Percentiles rank a stretch among this genome's conserved stretches.
These are phyloP conservation scores for Chlamydomonas incerta DNA, from an alignment of 139 green algal species.

Conservation along the genomic window DNA sequence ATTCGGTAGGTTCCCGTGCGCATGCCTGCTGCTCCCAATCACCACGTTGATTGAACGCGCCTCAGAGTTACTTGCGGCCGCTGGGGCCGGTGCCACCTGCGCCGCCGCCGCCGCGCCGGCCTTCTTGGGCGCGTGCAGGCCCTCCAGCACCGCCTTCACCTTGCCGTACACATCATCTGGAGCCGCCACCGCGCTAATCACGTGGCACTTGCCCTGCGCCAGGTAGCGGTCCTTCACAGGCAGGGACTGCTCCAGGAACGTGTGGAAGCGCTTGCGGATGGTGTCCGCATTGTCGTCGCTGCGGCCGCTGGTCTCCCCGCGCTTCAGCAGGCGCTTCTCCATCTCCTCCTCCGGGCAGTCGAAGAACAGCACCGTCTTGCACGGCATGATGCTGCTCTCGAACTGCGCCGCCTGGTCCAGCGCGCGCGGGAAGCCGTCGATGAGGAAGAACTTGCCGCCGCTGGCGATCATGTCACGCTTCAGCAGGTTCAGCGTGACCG, in stretches of 20 bases:
- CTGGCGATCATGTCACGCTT: constrained; percentile 77
- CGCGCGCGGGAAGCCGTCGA: constrained; percentile 94
- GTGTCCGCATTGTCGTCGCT: constrained; percentile 78
- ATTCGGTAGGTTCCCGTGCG: no score
- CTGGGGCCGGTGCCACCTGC: no score
- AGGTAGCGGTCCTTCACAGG: constrained; percentile 92
- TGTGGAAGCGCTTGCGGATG: constrained; percentile 96
- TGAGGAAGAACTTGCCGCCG: constrained; percentile 80
- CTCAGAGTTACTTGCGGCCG: no score
- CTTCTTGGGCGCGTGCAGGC: constrained; percentile 4
- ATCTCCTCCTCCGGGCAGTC: constrained; percentile 78
- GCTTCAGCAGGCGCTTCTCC: constrained; percentile 87
- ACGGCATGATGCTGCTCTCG: constrained; percentile 67
- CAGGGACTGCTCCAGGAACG: constrained; percentile 88
- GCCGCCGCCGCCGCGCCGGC: constrained; percentile 35
- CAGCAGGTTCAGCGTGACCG: constrained; percentile 82
- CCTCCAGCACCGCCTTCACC: constrained; percentile 38
- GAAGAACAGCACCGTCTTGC: constrained; percentile 56
- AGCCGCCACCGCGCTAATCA: constrained; percentile 51
- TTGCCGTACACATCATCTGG: constrained; percentile 30
- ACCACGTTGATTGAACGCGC: neutral
- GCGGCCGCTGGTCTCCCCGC: constrained; percentile 78
- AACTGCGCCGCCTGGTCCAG: constrained; percentile 84
- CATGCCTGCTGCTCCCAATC: neutral
- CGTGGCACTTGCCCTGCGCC: constrained; percentile 70